Evolutionary conservation across 805 yeast species (phyloP).

Genomic region (Dipodascopsis uninucleata): DNA sequence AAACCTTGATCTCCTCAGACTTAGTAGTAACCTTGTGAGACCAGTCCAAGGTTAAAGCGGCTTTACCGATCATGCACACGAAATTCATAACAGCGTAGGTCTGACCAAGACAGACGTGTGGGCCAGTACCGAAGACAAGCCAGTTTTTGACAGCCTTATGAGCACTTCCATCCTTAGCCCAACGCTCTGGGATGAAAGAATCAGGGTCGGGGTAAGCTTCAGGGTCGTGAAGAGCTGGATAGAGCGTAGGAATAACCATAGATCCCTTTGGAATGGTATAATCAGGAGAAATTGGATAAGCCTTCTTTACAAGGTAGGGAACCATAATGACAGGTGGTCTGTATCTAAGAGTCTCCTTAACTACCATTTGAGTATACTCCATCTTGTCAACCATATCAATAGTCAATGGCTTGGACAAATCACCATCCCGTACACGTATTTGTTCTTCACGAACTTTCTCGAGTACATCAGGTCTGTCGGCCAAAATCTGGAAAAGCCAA

Average conservation of each 20-base stretch:
- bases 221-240: conserved; percentile 96
- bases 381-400: conserved; percentile 77
- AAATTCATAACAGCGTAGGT: conserved; percentile 88
- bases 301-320: conserved; percentile 87
- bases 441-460: conserved; percentile 90
- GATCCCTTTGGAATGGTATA: conserved; percentile 96
- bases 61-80: conserved; percentile 88
- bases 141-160: conserved; percentile 69
- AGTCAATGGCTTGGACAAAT: conserved; percentile 57
- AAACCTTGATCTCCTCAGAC: conserved; percentile 89
- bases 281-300: conserved; percentile 74
- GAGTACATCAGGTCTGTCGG: conserved; percentile 91
- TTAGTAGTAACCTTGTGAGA: conserved; percentile 76
- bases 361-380: conserved; percentile 86
- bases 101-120: conserved; percentile 94
- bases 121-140: conserved; percentile 96
- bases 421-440: conserved; percentile 72
- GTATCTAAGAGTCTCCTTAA: conserved; percentile 85
- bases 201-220: conserved; percentile 95
- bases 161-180: conserved; percentile 67
- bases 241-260: conserved; percentile 92
- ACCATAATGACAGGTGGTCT: conserved; percentile 99
- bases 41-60: conserved; percentile 74
- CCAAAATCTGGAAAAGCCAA: conserved; percentile 94
- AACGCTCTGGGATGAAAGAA: conserved; percentile 91